phyloP scores from a whole-genome alignment of 805 yeast genomes.

The Zygosaccharomyces rouxii region DNA sequence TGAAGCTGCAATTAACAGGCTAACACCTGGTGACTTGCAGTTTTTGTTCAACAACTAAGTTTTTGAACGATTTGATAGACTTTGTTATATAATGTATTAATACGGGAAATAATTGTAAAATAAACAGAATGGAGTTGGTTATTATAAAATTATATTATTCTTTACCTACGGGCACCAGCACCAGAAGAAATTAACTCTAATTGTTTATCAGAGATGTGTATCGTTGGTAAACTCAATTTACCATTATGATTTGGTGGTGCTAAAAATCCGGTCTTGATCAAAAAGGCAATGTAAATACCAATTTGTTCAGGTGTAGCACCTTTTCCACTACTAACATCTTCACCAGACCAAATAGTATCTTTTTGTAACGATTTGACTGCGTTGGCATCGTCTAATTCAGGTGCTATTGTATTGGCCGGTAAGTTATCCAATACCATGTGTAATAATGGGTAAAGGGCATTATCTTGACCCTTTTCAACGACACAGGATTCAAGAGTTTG shows the following conservation, averaged over 20 bases:
- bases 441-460: conserved; percentile 86
- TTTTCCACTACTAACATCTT: conserved; percentile 61
- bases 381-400: conserved; percentile 86
- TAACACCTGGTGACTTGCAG: conserved; percentile 93
- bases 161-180: conserved; percentile 69
- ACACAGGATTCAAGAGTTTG: conserved; percentile 70
- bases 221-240: conserved; percentile 47
- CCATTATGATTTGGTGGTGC: conserved; percentile 53
- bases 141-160: not conserved
- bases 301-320: conserved; percentile 68
- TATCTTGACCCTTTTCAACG: conserved; percentile 65
- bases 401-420: conserved; percentile 89
- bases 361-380: conserved; percentile 62
- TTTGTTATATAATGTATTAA: not conserved
- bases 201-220: conserved; percentile 53
- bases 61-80: not conserved
- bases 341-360: conserved; percentile 62
- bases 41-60: conserved; percentile 78
- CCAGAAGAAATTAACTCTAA: conserved; percentile 56
- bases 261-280: conserved; percentile 75
- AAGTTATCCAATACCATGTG: conserved; percentile 92
- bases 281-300: conserved; percentile 75
- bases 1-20: conserved; percentile 79
- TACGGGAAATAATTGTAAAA: not conserved
- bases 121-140: not conserved